phyloP scores from a whole-genome alignment of 2,329 filamentous ascomycete genomes.

The Leptographium lundbergii region DNA sequence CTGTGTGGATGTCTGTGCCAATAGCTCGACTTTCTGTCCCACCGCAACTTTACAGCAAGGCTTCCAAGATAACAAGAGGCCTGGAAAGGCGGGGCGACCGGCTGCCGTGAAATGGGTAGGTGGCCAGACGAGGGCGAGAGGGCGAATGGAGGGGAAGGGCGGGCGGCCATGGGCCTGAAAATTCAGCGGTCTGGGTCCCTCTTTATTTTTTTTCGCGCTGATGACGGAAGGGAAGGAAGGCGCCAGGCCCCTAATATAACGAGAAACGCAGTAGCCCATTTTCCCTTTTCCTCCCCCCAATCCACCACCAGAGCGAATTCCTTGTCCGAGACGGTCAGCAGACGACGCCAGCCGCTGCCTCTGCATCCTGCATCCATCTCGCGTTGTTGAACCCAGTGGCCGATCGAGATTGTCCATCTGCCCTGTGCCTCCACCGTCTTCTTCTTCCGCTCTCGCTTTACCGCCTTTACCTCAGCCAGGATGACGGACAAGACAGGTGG shows the following conservation, averaged over 20 bases:
- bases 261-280: neutral
- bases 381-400: too few species aligned
- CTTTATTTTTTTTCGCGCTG: neutral
- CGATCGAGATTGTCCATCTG: neutral
- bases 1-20: neutral
- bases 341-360: too few species aligned
- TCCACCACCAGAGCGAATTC: neutral
- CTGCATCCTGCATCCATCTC: neutral
- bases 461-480: neutral
- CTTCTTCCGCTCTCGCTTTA: neutral
- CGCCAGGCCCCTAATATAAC: neutral
- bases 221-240: neutral
- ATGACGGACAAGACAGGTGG: conserved; percentile 7
- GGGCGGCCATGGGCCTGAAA: neutral
- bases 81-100: neutral
- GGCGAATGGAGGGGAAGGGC: neutral
- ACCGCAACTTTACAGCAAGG: neutral
- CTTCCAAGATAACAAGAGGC: neutral
- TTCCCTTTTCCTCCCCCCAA: neutral
- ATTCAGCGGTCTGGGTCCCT: neutral
- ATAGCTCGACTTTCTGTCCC: neutral
- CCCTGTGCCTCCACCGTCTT: neutral
- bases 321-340: too few species aligned
- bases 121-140: neutral
- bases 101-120: too few species aligned